These are phyloP conservation scores for Warburgia ugandensis DNA, from an alignment of 164 flowering plant species.

Conservation along the genomic window DNA sequence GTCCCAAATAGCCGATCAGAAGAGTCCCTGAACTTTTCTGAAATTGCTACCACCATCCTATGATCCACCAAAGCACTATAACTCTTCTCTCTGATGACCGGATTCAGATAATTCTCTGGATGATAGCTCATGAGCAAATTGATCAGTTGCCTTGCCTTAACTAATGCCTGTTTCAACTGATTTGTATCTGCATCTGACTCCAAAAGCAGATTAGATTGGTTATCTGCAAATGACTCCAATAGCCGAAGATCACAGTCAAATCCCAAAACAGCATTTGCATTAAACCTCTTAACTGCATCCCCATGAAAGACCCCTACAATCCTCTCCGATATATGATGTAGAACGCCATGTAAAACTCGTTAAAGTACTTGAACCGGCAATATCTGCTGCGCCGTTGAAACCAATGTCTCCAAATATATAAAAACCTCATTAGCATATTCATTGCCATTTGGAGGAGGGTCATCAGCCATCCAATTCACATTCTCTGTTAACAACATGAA, in stretches of 20 bases:
- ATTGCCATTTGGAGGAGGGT: slow-evolving; percentile 65
- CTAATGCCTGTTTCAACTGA: slow-evolving; percentile 65
- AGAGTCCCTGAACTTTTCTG: slow-evolving; percentile 89
- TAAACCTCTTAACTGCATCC: slow-evolving; percentile 84
- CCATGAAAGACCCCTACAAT: slow-evolving; percentile 65
- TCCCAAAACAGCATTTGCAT: slow-evolving; percentile 72
- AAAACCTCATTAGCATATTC: slow-evolving; percentile 91
- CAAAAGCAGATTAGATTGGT: slow-evolving; percentile 43
- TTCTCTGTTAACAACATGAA: slow-evolving; percentile 80
- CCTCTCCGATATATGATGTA: slow-evolving; percentile 75
- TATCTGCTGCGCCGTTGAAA: slow-evolving; percentile 96
- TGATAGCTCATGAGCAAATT: slow-evolving; percentile 86
- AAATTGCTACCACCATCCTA: slow-evolving; percentile 66
- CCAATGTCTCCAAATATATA: slow-evolving; percentile 84
- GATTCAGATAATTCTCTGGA: slow-evolving; percentile 87
- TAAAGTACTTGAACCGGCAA: slow-evolving; percentile 65
- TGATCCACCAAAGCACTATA: slow-evolving; percentile 77
- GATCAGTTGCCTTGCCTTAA: slow-evolving; percentile 75
- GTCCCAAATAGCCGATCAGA: slow-evolving; percentile 81
- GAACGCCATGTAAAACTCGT: slow-evolving; percentile 71
- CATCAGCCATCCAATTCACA: slow-evolving; percentile 93
- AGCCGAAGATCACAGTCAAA: slow-evolving; percentile 69
- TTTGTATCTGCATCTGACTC: slow-evolving; percentile 51
- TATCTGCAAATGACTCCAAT: slow-evolving; percentile 86
- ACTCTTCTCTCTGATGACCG: slow-evolving; percentile 89